Conservation (phyloP, 2,329 filamentous ascomycete species). For the Exophiala spinifera region DNA sequence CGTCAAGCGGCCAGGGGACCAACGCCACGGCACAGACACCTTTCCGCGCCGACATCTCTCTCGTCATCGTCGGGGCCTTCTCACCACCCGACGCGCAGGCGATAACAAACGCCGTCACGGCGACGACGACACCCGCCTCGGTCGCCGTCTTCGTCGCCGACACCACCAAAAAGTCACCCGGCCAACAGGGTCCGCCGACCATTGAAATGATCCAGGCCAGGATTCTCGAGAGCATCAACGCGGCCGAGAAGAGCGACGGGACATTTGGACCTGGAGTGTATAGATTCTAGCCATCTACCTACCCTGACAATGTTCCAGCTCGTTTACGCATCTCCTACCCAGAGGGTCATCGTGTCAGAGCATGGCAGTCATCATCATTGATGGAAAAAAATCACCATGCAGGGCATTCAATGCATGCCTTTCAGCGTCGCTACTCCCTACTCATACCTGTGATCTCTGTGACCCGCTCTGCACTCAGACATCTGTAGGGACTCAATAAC, state of each 20-base stretch:
- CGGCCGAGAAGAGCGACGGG: slow-evolving; percentile 11
- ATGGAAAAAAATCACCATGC: too few species aligned
- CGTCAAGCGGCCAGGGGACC: slow-evolving; percentile 13
- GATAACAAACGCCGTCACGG: slow-evolving; percentile 13
- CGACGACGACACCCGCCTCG: slow-evolving; percentile 15
- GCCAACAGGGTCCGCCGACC: slow-evolving; percentile 12
- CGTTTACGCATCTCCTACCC: too few species aligned
- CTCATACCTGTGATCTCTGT: too few species aligned
- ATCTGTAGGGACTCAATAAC: background rate
- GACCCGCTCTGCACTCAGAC: too few species aligned
- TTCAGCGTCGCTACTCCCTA: too few species aligned
- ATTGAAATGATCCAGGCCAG: slow-evolving; percentile 20
- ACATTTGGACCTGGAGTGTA: slow-evolving; percentile 19
- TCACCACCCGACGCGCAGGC: slow-evolving; percentile 11
- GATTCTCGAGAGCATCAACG: slow-evolving; percentile 16
- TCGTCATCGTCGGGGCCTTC: slow-evolving; percentile 22
- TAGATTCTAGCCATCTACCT: slow-evolving; percentile 19
- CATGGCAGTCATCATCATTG: too few species aligned
- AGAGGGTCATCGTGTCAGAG: too few species aligned
- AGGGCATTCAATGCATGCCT: too few species aligned
- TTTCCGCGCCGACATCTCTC: slow-evolving; percentile 10
- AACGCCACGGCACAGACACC: slow-evolving; percentile 5
- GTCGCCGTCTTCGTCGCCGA: slow-evolving; percentile 21
- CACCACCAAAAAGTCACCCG: slow-evolving; percentile 14
- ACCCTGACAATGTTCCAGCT: too few species aligned